These are phyloP conservation scores for Saitozyma sp. DNA, from an alignment of 768 basidiomycete genomes.

Conservation along the genomic window DNA sequence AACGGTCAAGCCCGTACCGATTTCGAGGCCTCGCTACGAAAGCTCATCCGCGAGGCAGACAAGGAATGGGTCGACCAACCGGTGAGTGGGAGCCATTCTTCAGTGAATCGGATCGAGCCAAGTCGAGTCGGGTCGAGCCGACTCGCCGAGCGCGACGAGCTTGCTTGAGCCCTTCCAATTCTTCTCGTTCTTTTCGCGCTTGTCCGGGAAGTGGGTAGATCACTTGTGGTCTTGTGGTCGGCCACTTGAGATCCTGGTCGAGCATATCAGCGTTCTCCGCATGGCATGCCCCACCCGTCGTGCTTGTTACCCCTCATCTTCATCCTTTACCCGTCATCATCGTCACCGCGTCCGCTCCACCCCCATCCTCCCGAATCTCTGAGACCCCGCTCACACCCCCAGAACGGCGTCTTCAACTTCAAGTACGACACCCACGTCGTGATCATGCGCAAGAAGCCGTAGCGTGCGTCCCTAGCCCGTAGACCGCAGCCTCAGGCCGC, in stretches of 20 bases:
- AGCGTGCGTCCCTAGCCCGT: no score
- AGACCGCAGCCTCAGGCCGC: no score
- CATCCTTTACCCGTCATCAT: no score
- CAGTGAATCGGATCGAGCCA: background rate
- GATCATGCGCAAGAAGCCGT: constrained; percentile 21
- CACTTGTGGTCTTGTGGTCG: background rate
- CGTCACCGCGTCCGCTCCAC: no score
- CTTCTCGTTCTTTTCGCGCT: no score
- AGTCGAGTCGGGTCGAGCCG: background rate
- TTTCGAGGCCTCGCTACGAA: constrained; percentile 60
- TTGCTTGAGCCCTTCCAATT: no score
- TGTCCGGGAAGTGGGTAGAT: background rate
- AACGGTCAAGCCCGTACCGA: constrained; percentile 58
- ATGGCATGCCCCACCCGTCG: no score
- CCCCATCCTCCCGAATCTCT: no score
- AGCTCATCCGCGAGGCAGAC: constrained; percentile 62
- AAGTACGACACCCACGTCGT: constrained; percentile 64
- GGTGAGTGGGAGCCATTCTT: constrained; percentile 20
- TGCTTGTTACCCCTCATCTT: no score
- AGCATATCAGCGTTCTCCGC: no score
- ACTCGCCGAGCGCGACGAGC: background rate
- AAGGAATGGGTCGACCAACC: constrained; percentile 71
- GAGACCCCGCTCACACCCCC: background rate
- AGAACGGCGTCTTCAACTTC: constrained; percentile 72
- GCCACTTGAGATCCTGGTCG: background rate